These are phyloP conservation scores for Aspergillus pseudoglaucus DNA, from an alignment of 2,329 filamentous ascomycete genomes.

Conservation along the genomic window DNA sequence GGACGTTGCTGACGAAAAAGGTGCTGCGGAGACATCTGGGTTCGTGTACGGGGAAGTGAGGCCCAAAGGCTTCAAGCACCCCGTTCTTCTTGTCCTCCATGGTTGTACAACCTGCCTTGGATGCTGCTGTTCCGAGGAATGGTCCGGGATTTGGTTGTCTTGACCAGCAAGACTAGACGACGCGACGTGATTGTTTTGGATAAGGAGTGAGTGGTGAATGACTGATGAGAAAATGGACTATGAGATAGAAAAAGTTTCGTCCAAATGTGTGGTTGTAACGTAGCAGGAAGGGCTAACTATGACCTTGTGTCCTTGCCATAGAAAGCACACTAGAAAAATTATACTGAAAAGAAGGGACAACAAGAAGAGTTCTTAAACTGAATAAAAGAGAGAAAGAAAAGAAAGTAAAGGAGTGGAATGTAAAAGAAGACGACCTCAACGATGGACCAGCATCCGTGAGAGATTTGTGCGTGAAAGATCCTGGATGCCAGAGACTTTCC, in stretches of 20 bases:
- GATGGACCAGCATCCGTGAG: constrained; percentile 12
- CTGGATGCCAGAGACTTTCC: constrained; percentile 1
- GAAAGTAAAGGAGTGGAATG: not conserved
- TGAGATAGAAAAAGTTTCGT: no score
- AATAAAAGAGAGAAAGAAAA: not conserved
- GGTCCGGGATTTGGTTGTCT: constrained; percentile 2
- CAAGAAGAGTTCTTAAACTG: no score
- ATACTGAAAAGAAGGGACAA: no score
- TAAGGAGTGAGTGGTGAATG: no score
- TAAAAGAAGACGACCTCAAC: not conserved
- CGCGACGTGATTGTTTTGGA: not conserved
- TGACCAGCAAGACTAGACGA: constrained; percentile 4
- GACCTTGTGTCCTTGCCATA: no score
- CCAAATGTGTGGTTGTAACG: no score
- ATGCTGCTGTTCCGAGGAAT: not conserved
- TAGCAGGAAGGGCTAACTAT: no score
- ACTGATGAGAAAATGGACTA: no score
- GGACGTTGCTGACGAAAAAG: constrained; percentile 43
- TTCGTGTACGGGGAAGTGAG: constrained; percentile 1
- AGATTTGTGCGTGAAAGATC: constrained; percentile 23
- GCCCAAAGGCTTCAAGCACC: not conserved
- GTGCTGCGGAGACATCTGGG: constrained; percentile 17
- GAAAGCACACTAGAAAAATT: no score
- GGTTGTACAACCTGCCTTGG: not conserved
- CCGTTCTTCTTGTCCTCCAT: not conserved